A percentile compares a stretch with the other conserved stretches of the same genome.
Evolutionary conservation across 495 filamentous ascomycete species (phyloP).

Genomic region (Pyrenopolyporus hunteri): DNA sequence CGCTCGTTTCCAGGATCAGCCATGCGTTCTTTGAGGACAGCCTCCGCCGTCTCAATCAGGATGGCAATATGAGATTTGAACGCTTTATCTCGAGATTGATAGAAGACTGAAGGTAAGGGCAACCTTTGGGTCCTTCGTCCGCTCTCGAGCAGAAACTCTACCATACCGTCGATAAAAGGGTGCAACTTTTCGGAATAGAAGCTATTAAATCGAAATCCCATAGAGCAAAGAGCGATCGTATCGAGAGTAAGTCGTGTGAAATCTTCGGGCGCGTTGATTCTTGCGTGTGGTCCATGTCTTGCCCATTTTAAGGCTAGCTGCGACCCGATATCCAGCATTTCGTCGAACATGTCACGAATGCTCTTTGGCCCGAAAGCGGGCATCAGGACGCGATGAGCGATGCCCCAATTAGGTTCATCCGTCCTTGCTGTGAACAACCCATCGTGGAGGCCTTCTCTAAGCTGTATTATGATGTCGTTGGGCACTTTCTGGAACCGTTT

Average conservation of each 20-base stretch:
- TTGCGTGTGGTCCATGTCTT: slow-evolving; percentile 57
- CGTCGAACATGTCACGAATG: slow-evolving; percentile 67
- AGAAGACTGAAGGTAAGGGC: slow-evolving; percentile 54
- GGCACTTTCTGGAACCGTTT: slow-evolving; percentile 37
- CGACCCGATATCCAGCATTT: slow-evolving; percentile 70
- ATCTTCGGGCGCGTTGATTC: slow-evolving; percentile 63
- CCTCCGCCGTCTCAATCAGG: slow-evolving; percentile 55
- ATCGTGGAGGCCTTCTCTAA: slow-evolving; percentile 59
- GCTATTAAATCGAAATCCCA: slow-evolving; percentile 72
- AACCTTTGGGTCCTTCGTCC: slow-evolving; percentile 55
- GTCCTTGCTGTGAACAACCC: slow-evolving; percentile 62
- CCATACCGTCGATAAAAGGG: slow-evolving; percentile 65
- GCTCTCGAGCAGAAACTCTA: slow-evolving; percentile 55
- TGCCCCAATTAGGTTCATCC: slow-evolving; percentile 64
- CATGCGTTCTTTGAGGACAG: slow-evolving; percentile 61
- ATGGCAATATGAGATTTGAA: slow-evolving; percentile 58
- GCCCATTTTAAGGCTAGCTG: slow-evolving; percentile 74
- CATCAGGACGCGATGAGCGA: slow-evolving; percentile 64
- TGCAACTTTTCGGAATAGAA: slow-evolving; percentile 67
- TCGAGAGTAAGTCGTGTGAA: slow-evolving; percentile 73
- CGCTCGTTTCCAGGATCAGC: slow-evolving; percentile 48
- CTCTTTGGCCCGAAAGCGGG: slow-evolving; percentile 69
- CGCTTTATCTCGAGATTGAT: slow-evolving; percentile 53
- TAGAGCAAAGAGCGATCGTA: slow-evolving; percentile 69
- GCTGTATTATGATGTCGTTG: slow-evolving; percentile 43